Percentiles rank a stretch among this genome's conserved stretches.
Evolutionary conservation across 192 early-diverging fungal genomes (phyloP).

Genomic region (Podila minutissima): DNA sequence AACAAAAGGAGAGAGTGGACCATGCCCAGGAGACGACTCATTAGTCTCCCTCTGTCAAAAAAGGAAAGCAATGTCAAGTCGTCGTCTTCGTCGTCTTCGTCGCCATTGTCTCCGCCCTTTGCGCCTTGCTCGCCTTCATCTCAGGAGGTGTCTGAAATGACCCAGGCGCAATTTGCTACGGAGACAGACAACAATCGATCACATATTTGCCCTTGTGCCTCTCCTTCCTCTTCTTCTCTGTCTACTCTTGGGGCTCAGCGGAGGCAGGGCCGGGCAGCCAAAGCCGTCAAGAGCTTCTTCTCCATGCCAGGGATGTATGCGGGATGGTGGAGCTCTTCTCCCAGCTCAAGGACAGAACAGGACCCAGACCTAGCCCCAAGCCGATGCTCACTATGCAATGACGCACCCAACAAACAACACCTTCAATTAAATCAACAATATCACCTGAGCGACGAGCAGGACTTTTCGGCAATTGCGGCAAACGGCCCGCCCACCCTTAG

Average conservation of each 20-base stretch:
- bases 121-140: not conserved
- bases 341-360: not conserved
- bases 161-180: not conserved
- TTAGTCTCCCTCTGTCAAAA: constrained; percentile 18
- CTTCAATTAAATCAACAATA: not conserved
- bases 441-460: not conserved
- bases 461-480: not conserved
- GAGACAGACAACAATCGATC: not conserved
- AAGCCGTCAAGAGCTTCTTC: not conserved
- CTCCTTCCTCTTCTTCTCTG: not conserved
- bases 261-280: not conserved
- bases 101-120: not conserved
- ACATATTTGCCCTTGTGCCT: not conserved
- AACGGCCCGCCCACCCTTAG: not conserved
- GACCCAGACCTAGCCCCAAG: not conserved
- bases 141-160: not conserved
- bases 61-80: constrained; percentile 42
- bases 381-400: not conserved
- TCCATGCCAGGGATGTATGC: constrained; percentile 5
- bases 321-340: not conserved
- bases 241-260: not conserved
- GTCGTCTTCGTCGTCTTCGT: not conserved
- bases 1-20: not conserved
- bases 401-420: not conserved
- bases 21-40: not conserved